Conservation (phyloP, 2,329 filamentous ascomycete genomes). For the Capronia coronata region DNA sequence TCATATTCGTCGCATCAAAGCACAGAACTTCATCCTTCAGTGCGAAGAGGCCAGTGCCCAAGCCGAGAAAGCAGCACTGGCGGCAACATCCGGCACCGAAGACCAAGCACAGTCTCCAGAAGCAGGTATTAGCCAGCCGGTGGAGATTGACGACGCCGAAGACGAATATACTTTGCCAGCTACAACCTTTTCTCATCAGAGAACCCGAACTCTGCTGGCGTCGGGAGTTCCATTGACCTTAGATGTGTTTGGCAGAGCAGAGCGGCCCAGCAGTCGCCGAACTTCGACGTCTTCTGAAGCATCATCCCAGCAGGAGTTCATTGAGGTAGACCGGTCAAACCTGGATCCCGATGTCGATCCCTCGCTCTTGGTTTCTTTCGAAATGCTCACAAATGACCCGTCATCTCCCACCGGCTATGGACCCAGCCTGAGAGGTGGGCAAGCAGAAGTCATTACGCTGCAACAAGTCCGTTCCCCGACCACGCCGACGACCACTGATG, state of each 20-base stretch:
- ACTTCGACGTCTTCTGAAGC: not conserved
- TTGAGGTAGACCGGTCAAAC: conserved; percentile 3
- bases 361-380: conserved; percentile 16
- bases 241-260: not conserved
- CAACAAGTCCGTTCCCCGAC: conserved; percentile 3
- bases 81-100: conserved; percentile 1
- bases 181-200: conserved; percentile 11
- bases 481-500: not conserved
- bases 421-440: conserved; percentile 11
- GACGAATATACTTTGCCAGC: conserved; percentile 8
- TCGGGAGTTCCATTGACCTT: not conserved
- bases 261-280: not conserved
- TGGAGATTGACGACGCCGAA: conserved; percentile 3
- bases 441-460: conserved; percentile 7
- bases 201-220: conserved; percentile 13
- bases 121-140: not conserved
- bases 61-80: conserved; percentile 1
- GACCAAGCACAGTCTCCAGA: not conserved
- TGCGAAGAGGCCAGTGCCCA: not conserved
- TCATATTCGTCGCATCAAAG: conserved; percentile 23
- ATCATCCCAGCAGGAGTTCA: conserved; percentile 13
- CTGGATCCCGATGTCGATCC: conserved; percentile 6
- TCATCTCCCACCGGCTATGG: not conserved
- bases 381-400: conserved; percentile 2
- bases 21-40: conserved; percentile 22